phyloP scores from a whole-genome alignment of 805 yeast species.

The Starmerella powellii region DNA sequence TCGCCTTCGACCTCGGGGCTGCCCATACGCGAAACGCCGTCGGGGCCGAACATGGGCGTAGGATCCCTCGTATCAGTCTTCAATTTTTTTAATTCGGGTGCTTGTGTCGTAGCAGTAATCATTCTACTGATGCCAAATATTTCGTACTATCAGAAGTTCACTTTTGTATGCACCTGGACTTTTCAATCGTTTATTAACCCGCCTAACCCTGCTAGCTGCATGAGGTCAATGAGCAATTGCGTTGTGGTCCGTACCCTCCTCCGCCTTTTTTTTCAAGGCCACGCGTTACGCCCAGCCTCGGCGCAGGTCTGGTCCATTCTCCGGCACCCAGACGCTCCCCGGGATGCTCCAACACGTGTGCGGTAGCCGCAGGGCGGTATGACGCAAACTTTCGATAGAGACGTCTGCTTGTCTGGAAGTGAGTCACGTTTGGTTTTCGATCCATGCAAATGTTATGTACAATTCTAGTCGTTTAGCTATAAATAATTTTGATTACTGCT shows the following conservation, averaged over 20 bases:
- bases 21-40: conserved; percentile 20
- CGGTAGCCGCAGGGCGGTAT: no score
- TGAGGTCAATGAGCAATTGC: not conserved
- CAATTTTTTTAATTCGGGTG: conserved; percentile 10
- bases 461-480: no score
- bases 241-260: not conserved
- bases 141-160: not conserved
- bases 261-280: not conserved
- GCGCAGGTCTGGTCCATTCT: no score
- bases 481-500: no score
- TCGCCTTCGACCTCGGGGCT: conserved; percentile 46
- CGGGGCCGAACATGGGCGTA: conserved; percentile 28
- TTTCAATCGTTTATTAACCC: not conserved
- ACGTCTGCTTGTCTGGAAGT: no score
- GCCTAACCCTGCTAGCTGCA: not conserved
- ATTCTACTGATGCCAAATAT: not conserved
- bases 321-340: no score
- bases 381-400: no score
- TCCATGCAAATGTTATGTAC: no score
- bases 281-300: no score
- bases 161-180: not conserved
- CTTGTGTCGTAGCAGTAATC: conserved; percentile 1
- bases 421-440: no score
- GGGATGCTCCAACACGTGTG: no score
- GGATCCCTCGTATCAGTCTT: conserved; percentile 5